Evolutionary conservation across 768 basidiomycete species (phyloP), one percentile per base, ranked within the genome.

Genomic region (Harrya chromipes): DNA sequence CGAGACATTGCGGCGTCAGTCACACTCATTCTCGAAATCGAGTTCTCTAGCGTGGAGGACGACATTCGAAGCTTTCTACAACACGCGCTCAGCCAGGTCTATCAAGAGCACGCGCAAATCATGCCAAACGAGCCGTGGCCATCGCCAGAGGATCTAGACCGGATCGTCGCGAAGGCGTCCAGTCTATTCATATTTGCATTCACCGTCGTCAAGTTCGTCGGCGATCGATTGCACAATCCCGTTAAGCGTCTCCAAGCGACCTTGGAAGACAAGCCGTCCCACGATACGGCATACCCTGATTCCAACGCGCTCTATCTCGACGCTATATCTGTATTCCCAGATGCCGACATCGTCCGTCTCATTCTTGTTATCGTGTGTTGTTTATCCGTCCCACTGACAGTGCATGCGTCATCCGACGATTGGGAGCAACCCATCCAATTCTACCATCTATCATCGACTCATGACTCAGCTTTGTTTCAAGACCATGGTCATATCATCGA

Each of bases 151-250:
- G 58, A 57, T n/a, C 45, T 65, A 5, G 54, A 61, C n/a, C 47
- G 41, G 12, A 52, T 53, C 9, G 56, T 66, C 11, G 24, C 48
- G 5, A 56, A 57, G 29, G 49, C 64, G 0, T 52, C 54, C 0
- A 59, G 65, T 1, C 53, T 65, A 10, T 68, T 68, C 40, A 61
- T 65, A 10, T 64, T 64, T 40, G 56, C 65, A 2, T 33, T 65
- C 20, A 64, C 66, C 1, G 60, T 66, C 6, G 45, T 62, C 42
- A 61, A 61, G 39, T 67, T 61, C 36, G 54, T 66, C 8, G 62
- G 55, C 19, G 52, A 50, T n/a, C 41, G 48, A 20, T 44, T 57
- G 4, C 55, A 62, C 39, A 52, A 60, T 41, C 58, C 58, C 19
- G n/a, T 46, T 17, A 16, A 41, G n/a, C 53, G 58, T 23, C 53